A percentile compares a stretch with the other conserved stretches of the same genome.
These are phyloP conservation scores for Tothia fuscella DNA, from an alignment of 2,329 filamentous ascomycete genomes.

Conservation along the genomic window DNA sequence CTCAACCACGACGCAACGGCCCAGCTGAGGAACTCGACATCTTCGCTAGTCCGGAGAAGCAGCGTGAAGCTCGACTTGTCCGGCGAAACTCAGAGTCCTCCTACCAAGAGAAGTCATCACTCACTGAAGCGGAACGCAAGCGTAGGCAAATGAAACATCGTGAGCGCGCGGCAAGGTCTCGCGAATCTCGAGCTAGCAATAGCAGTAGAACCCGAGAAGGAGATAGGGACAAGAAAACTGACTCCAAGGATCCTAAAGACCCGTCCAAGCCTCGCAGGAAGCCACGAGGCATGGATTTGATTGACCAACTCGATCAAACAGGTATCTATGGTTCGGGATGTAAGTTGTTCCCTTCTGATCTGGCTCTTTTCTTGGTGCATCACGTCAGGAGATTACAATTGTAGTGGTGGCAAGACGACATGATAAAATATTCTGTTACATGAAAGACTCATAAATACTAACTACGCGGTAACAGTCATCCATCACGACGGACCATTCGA, in stretches of 20 bases:
- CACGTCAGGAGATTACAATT: too few species aligned
- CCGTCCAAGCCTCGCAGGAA: slow-evolving; percentile 20
- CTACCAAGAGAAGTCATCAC: slow-evolving; percentile 50
- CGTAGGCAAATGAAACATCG: slow-evolving; percentile 25
- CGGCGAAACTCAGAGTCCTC: slow-evolving; percentile 75
- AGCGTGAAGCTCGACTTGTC: too few species aligned
- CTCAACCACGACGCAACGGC: slow-evolving; percentile 13
- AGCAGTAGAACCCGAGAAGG: slow-evolving; percentile 32
- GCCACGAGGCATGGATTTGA: slow-evolving; percentile 60
- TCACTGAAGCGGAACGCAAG: slow-evolving; percentile 48
- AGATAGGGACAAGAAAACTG: too few species aligned
- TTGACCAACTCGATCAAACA: slow-evolving; percentile 92
- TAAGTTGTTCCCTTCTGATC: slow-evolving; percentile 39
- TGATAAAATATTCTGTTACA: too few species aligned
- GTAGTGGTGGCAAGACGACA: neutral
- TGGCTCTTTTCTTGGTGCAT: too few species aligned
- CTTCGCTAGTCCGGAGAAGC: slow-evolving; percentile 27
- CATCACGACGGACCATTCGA: slow-evolving; percentile 98
- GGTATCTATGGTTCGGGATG: slow-evolving; percentile 88
- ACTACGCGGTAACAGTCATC: too few species aligned
- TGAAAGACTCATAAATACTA: slow-evolving; percentile 6
- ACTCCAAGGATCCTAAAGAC: slow-evolving; percentile 26
- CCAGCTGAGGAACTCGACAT: slow-evolving; percentile 31
- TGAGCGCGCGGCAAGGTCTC: slow-evolving; percentile 24
- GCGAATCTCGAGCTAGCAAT: slow-evolving; percentile 43